Percentiles rank a stretch among this genome's conserved stretches.
Evolutionary conservation across 2,329 filamentous ascomycete species (phyloP).

Genomic region (Daldinia sp.): DNA sequence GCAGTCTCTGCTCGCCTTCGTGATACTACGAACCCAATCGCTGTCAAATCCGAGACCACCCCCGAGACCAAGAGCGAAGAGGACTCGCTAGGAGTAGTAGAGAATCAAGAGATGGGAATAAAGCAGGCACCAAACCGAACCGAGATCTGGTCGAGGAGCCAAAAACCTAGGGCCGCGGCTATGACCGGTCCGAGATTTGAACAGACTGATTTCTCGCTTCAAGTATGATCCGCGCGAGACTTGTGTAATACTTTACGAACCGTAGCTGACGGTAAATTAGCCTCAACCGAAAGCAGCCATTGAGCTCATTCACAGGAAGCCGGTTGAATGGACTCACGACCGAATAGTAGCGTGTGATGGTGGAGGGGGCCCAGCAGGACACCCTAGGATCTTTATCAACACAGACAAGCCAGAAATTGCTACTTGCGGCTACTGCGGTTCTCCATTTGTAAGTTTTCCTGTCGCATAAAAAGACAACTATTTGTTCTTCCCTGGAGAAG

Average conservation of each 20-base stretch:
- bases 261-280: conserved; percentile 58
- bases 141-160: conserved; percentile 83
- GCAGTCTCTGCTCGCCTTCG: conserved; percentile 57
- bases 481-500: not conserved
- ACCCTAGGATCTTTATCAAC: conserved; percentile 97
- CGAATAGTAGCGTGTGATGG: conserved; percentile 88
- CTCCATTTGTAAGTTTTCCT: conserved; percentile 80
- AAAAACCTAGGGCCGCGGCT: conserved; percentile 79
- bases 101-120: conserved; percentile 57
- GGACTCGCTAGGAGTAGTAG: conserved; percentile 47
- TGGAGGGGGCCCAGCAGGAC: conserved; percentile 87
- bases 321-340: conserved; percentile 89
- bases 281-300: conserved; percentile 91
- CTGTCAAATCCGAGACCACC: conserved; percentile 53
- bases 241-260: conserved; percentile 1
- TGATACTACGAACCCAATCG: conserved; percentile 51
- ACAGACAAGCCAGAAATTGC: conserved; percentile 95
- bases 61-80: conserved; percentile 55
- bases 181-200: conserved; percentile 97
- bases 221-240: conserved; percentile 67
- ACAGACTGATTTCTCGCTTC: conserved; percentile 90
- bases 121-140: conserved; percentile 88
- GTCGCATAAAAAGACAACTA: not conserved
- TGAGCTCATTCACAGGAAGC: conserved; percentile 94
- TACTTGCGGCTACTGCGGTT: conserved; percentile 89